Base-by-base conservation (phyloP, 2,329 filamentous ascomycete genomes). In the Geosmithia putterillii region DNA sequence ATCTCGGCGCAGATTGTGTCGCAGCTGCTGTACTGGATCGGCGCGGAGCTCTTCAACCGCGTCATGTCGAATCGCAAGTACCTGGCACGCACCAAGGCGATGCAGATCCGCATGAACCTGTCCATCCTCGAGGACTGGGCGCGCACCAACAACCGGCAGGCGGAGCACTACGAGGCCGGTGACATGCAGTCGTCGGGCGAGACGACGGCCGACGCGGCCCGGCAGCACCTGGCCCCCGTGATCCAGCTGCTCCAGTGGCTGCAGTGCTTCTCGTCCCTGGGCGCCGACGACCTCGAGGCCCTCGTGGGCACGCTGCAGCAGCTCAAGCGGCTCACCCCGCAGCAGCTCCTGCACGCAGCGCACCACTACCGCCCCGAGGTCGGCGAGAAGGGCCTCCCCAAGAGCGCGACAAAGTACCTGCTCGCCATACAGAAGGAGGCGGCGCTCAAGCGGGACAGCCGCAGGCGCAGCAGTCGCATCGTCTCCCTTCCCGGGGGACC, bases 101-200 rank as follows among this genome's bases (percentile, higher is more conserved):
- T 98, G 92, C 92, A 98, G 60, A 96, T 98, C 53, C 86, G 92
- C 51, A 96, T 98, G 89, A 98, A 98, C 58, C 80, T 98, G 7
- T 96, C 92, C 1, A 83, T 81, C 7, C 69, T 98, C 18, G 92
- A 98, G 61, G 92, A 98, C 57, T 98, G 92, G 92, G 90, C 92
- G 2, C 76, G 90, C 23, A 74, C 78, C 15, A 98, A 98, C 63
- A 96, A 95, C 58, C 79, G 92, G 22, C 83, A 94, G 52, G 88
- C 92, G 1, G 92, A 96, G 57, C 90, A 96, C 62, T 96, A 87
- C 59, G 90, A 98, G 60, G 83, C 88, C 52, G 90, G 90, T 17
- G 89, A 90, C 43, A 89, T 86, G 62, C 83, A 75, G 17, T 80
- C 85, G 7, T 86, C 81, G 1, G 90, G 90, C 3, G 92, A 96